Evolutionary conservation across 495 filamentous ascomycete genomes (phyloP).

Genomic region (Penicillium tannophilum): DNA sequence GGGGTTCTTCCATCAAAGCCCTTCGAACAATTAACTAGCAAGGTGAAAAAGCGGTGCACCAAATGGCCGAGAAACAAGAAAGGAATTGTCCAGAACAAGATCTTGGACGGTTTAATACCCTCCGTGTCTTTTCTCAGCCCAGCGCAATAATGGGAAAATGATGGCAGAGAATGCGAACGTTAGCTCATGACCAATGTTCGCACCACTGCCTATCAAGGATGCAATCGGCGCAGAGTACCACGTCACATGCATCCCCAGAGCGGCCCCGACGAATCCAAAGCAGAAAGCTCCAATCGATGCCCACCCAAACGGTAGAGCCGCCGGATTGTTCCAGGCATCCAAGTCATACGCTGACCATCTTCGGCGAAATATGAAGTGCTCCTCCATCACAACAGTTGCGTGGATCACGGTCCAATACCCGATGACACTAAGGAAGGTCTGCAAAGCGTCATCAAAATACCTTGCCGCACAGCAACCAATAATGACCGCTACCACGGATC

Average conservation of each 20-base stretch:
- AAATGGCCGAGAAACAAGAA: not conserved
- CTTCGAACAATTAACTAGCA: slow-evolving; percentile 9
- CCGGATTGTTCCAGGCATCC: slow-evolving; percentile 55
- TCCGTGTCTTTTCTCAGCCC: slow-evolving; percentile 25
- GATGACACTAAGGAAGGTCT: slow-evolving; percentile 33
- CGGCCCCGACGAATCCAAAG: slow-evolving; percentile 65
- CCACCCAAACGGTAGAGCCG: slow-evolving; percentile 61
- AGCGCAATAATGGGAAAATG: slow-evolving; percentile 25
- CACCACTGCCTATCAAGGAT: slow-evolving; percentile 60
- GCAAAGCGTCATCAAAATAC: slow-evolving; percentile 29
- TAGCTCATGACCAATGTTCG: slow-evolving; percentile 70
- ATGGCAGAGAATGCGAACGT: slow-evolving; percentile 38
- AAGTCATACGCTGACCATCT: slow-evolving; percentile 59
- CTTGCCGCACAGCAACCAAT: slow-evolving; percentile 29
- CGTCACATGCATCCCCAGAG: slow-evolving; percentile 68
- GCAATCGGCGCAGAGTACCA: slow-evolving; percentile 71
- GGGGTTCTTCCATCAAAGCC: slow-evolving; percentile 26
- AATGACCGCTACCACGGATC: slow-evolving; percentile 24
- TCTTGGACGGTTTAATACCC: slow-evolving; percentile 1
- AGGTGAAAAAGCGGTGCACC: not conserved
- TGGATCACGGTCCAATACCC: slow-evolving; percentile 79
- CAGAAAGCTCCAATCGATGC: slow-evolving; percentile 64
- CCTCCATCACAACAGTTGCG: slow-evolving; percentile 61
- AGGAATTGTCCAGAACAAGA: not conserved
- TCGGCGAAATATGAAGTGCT: slow-evolving; percentile 70